Evolutionary conservation across 768 basidiomycete species (phyloP).

Genomic region (Sporobolomyces roseus): DNA sequence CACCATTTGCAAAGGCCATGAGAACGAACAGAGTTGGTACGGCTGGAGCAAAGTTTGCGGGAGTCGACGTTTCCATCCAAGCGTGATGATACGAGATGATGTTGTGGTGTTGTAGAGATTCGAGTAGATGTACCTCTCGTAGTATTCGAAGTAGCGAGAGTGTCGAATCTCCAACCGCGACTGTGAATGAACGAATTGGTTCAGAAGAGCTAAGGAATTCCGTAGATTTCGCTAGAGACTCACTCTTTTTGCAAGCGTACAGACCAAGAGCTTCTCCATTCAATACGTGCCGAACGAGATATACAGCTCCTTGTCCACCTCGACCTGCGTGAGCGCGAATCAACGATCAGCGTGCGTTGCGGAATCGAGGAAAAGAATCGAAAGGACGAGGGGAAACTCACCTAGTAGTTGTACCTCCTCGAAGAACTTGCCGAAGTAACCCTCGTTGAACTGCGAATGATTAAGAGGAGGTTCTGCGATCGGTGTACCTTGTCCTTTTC

Average conservation of each 20-base stretch:
- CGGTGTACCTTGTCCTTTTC: neutral
- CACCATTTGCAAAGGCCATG: conserved; percentile 51
- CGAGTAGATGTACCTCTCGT: conserved; percentile 49
- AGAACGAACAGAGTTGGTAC: conserved; percentile 47
- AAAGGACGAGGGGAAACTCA: no score
- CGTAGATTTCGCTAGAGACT: no score
- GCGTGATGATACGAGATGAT: conserved; percentile 52
- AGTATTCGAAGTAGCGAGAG: conserved; percentile 48
- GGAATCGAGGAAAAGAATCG: no score
- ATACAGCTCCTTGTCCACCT: conserved; percentile 31
- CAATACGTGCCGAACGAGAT: conserved; percentile 35
- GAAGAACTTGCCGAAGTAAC: conserved; percentile 31
- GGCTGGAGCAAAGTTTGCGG: neutral
- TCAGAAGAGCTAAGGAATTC: no score
- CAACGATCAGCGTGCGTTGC: no score
- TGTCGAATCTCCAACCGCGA: conserved; percentile 50
- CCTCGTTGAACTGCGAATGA: conserved; percentile 31
- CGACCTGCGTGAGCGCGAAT: no score
- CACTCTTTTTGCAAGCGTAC: conserved; percentile 41
- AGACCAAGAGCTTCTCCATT: conserved; percentile 39
- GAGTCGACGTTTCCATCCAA: conserved; percentile 49
- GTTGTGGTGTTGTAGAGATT: conserved; percentile 50
- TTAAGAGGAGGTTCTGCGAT: neutral
- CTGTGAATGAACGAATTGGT: no score
- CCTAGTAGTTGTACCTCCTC: conserved; percentile 31